A percentile compares a stretch with the other conserved stretches of the same genome.
phyloP scores from a whole-genome alignment of 345 rosid species.

The Raphanus sativus region DNA sequence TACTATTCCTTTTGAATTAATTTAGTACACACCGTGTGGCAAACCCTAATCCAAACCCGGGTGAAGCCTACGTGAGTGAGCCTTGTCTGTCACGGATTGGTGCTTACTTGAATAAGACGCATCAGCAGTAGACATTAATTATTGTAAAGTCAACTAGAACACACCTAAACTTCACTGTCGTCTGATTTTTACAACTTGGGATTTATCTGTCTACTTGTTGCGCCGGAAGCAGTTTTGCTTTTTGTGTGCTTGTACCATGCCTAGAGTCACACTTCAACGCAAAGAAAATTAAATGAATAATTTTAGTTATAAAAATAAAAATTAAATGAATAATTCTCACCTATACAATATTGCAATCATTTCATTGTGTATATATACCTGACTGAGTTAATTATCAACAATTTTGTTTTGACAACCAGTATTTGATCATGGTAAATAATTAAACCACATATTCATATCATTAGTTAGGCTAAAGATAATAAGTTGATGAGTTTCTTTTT shows the following conservation, averaged over 20 bases:
- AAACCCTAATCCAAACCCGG: background rate
- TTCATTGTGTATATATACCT: background rate
- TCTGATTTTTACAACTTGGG: background rate
- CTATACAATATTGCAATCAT: background rate
- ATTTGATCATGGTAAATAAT: slow-evolving; percentile 45
- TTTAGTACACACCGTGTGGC: background rate
- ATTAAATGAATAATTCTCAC: background rate
- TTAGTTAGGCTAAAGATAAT: background rate
- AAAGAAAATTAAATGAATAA: background rate
- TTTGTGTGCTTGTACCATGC: background rate
- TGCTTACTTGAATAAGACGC: background rate
- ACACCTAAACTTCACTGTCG: background rate
- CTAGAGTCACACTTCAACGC: background rate
- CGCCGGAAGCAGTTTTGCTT: background rate
- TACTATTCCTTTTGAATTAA: background rate
- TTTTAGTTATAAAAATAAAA: no score
- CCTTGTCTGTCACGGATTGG: background rate
- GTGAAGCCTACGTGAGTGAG: background rate
- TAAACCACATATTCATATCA: background rate
- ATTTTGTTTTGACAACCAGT: background rate
- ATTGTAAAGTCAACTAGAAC: background rate
- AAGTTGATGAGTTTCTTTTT: background rate
- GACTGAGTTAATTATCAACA: background rate
- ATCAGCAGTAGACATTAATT: background rate
- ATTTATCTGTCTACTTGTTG: background rate